A percentile compares a stretch with the other conserved stretches of the same genome.
These are phyloP conservation scores for Alternaria solani DNA, from an alignment of 2,329 filamentous ascomycete genomes.

Conservation along the genomic window DNA sequence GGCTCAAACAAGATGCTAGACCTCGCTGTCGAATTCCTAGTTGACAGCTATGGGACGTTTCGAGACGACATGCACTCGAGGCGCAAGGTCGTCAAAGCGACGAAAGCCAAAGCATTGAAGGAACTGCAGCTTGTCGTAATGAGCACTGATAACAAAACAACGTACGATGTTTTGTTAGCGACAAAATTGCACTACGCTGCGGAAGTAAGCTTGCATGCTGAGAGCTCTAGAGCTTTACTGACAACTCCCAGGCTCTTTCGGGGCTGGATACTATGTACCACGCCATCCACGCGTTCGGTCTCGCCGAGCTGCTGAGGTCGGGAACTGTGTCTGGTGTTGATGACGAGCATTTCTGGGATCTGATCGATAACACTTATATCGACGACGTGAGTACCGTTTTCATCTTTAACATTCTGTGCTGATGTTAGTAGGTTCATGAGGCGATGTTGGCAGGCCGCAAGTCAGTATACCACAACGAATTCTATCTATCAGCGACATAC, in stretches of 20 bases:
- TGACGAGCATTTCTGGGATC: conserved; percentile 40
- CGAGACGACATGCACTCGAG: conserved; percentile 33
- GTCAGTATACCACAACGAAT: conserved; percentile 41
- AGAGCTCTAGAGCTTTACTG: not conserved
- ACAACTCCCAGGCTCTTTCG: conserved; percentile 30
- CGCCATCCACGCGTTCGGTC: conserved; percentile 38
- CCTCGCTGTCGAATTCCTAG: conserved; percentile 38
- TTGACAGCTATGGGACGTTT: conserved; percentile 33
- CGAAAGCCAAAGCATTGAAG: conserved; percentile 38
- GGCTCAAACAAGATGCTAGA: conserved; percentile 37
- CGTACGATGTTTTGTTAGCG: conserved; percentile 37
- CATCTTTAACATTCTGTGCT: conserved; percentile 1
- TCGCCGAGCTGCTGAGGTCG: conserved; percentile 38
- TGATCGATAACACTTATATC: conserved; percentile 45
- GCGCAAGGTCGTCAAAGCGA: conserved; percentile 23
- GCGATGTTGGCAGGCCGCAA: conserved; percentile 36
- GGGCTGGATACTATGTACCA: conserved; percentile 38
- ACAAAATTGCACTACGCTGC: conserved; percentile 43
- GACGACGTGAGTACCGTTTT: conserved; percentile 38
- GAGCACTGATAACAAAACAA: conserved; percentile 17
- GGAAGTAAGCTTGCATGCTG: conserved; percentile 23
- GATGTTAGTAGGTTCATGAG: conserved; percentile 37
- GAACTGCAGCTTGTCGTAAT: conserved; percentile 33
- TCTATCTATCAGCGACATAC: conserved; percentile 37
- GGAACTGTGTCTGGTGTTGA: conserved; percentile 32